Evolutionary conservation across 2,329 filamentous ascomycete genomes (phyloP), one percentile per base, ranked within the genome.

Genomic region (Colletotrichum godetiae): DNA sequence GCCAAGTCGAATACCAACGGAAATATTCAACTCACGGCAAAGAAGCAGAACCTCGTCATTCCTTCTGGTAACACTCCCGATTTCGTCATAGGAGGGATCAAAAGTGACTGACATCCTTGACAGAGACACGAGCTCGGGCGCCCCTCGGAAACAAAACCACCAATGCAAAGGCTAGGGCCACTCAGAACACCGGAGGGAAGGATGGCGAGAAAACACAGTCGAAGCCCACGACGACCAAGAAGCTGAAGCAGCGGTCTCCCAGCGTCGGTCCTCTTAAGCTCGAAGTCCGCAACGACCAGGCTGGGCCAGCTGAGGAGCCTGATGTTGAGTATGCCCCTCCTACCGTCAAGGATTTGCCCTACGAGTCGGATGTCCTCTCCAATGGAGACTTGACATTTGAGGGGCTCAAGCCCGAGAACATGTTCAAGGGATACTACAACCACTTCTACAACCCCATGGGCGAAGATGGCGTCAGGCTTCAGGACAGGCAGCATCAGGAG

Each of bases 131-230:
- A 72, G 92, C 87, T 73, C 92, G 96, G 78, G 95, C 95, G 49
- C 94, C 95, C 13, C 86, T 99, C 60, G 96, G 96, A 42, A 93
- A 94, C 87, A 99, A 99, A 84, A 98, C 96, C 1, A 98, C 97
- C 65, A 99, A 99, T 82, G 95, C 94, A 67, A 98, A 97, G 86
- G 89, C 92, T 73, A 90, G 87, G 80, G 88, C 87, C 62, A 88
- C 91, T 76, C 92, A 93, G 75, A 92, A 91, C 4, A 90, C 90
- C 7, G 92, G 89, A 35, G 92, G 37, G 92, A 92, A 78, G 85
- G 90, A 92, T 72, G 82, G 89, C 62, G 91, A 92, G 75, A 92
- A 92, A 82, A 90, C 90, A 1, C 88, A 90, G 70, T 82, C 85
- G 22, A 92, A 90, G 75, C 89, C 86, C 11, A 87, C 88, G 4